A percentile compares a stretch with the other conserved stretches of the same genome.
These are phyloP conservation scores for Penicillium sp. DNA, from an alignment of 2,329 filamentous ascomycete species.

Conservation along the genomic window DNA sequence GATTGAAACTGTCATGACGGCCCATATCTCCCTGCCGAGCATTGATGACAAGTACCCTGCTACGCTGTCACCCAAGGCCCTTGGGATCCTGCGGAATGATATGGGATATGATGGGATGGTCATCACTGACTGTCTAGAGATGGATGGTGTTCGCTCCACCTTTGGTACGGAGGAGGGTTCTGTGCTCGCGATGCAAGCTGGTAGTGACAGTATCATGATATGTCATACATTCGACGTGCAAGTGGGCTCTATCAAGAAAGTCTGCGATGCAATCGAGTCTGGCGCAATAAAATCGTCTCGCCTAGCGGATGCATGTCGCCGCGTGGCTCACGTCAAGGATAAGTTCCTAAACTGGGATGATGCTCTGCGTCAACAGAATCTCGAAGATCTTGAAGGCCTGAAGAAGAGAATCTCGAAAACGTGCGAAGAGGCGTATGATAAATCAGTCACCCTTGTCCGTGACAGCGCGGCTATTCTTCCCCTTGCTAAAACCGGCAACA, in stretches of 20 bases:
- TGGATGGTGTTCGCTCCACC: conserved; percentile 46
- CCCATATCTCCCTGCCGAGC: conserved; percentile 45
- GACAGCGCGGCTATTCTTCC: conserved; percentile 33
- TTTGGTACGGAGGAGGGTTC: conserved; percentile 46
- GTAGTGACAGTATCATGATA: conserved; percentile 50
- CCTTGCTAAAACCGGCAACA: conserved; percentile 28
- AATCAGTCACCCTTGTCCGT: conserved; percentile 46
- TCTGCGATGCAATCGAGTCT: conserved; percentile 40
- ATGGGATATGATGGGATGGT: conserved; percentile 49
- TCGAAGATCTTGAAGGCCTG: conserved; percentile 23
- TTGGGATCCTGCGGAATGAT: conserved; percentile 44
- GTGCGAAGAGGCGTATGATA: conserved; percentile 39
- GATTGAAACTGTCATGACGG: conserved; percentile 49
- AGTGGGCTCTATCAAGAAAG: conserved; percentile 41
- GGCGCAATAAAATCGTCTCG: conserved; percentile 34
- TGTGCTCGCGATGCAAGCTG: conserved; percentile 45
- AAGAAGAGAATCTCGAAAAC: conserved; percentile 29
- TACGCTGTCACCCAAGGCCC: conserved; percentile 40
- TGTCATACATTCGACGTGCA: conserved; percentile 48
- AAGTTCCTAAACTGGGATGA: conserved; percentile 38
- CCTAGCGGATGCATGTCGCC: conserved; percentile 38
- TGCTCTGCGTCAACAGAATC: conserved; percentile 22
- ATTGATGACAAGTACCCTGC: conserved; percentile 42
- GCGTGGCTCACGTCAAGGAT: conserved; percentile 40
- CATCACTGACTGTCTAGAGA: conserved; percentile 49